Base-by-base conservation (phyloP, 805 yeast genomes). In the Metschnikowia corniflorae region DNA sequence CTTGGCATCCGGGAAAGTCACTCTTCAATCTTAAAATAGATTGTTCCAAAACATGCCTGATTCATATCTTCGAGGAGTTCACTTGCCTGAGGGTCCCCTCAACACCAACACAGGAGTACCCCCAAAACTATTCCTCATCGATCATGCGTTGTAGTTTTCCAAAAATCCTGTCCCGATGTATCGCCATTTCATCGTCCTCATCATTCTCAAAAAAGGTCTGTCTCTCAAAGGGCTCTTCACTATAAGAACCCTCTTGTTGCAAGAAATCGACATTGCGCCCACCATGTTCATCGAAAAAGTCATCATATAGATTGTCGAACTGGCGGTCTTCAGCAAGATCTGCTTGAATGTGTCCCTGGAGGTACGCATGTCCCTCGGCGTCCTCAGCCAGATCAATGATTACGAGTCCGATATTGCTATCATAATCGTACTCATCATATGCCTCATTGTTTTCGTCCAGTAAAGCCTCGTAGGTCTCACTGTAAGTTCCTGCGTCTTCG, bases 141-240 rank as follows among this genome's bases (percentile, higher is more conserved):
- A 82, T 72, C 82, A 78, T 72, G 20, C 55, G 60, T 45, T 81
- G 76, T 18, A 82, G 55, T 37, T 63, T 66, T 1, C 77, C 77
- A 55, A 81, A 80, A 5, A 81, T 79, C 31, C 58, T 63, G 49
- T 81, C 87, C 36, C 88, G 58, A 49, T 82, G 81, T 2, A 71
- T 66, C 0, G 86, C 86, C 45, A 78, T 31, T 4, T 77, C 78
- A 48, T 79, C 82, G 20, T 77, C 77, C 25, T 61, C 67, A 37
- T 81, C 87, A 6, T 60, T 56, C 2, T 70, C 64, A 49, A 80
- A 80, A 49, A 80, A 81, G n/a, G 57, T 54, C 44, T 80, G 72
- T 37, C 86, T 51, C 40, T 58, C 54, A 28, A 55, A 57, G 10
- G 43, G 46, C n/a, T 43, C 49, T 12, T 38, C 41, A 9, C 17